Evolutionary conservation across 2,329 filamentous ascomycete species (phyloP), one percentile per base, ranked within the genome.

Genomic region (Penicillium sp.): DNA sequence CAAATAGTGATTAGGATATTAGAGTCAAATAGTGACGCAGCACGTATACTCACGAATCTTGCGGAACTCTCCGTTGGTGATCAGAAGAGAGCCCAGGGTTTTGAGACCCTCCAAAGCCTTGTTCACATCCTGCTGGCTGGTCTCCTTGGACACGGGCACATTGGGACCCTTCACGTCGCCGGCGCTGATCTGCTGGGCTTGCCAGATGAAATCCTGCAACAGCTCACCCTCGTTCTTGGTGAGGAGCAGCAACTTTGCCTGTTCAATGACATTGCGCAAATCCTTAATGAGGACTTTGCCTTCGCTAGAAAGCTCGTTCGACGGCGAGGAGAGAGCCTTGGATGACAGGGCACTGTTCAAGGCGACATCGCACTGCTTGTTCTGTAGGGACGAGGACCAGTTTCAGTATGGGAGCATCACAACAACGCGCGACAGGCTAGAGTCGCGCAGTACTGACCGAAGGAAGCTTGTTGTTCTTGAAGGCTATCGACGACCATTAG

Each of bases 151-250:
- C 50, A 96, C 69, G 0, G 92, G 89, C 1, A 86, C 84, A 57
- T 83, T 82, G 3, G 91, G 90, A 1, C 82, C 77, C 59, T 79
- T 75, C 28, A 91, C 83, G 54, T 84, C 82, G 69, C 83, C 88
- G 58, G 85, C 79, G 55, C 87, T 86, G 63, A 95, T 88, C 49
- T 90, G 84, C 72, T 92, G 87, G 0, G 92, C 93, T 74, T 96
- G 90, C 90, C 91, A 99, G 78, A 98, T 91, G 78, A 99, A 98
- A 71, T 99, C 93, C 74, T 99, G 95, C 20, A 99, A 81, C 59
- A 98, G 80, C 71, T 99, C 92, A 73, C 93, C 95, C 60, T 96
- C 86, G 74, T 99, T 99, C 85, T 98, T 99, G 79, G 89, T 90
- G 28, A 99, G 82, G 8, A 98, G 80, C 12, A 99, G 84, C 58